These are phyloP conservation scores for Ceratobasidium sp. DNA, from an alignment of 1,284 basidiomycete genomes.

Conservation along the genomic window DNA sequence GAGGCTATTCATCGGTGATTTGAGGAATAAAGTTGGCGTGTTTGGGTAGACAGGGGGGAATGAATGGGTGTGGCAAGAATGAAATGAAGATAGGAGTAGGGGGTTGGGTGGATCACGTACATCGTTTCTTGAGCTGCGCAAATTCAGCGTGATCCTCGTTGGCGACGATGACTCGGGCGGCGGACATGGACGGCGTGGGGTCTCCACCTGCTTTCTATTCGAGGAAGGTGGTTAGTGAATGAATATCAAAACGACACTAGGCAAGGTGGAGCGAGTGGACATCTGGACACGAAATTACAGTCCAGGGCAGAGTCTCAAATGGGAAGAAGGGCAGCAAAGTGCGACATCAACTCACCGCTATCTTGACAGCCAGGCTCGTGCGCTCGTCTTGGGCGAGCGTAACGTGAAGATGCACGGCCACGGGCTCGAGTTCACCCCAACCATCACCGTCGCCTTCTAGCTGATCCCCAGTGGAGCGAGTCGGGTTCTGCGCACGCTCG, in stretches of 20 bases:
- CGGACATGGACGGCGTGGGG: background rate
- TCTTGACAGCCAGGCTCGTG: slow-evolving; percentile 18
- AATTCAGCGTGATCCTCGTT: slow-evolving; percentile 32
- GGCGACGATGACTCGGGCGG: slow-evolving; percentile 30
- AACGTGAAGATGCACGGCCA: slow-evolving; percentile 25
- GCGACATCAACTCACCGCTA: slow-evolving; percentile 20
- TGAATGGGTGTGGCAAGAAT: background rate
- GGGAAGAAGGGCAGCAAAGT: background rate
- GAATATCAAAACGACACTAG: background rate
- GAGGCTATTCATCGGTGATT: background rate
- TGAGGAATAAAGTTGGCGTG: slow-evolving; percentile 1
- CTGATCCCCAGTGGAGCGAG: slow-evolving; percentile 20
- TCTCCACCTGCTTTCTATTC: slow-evolving; percentile 38
- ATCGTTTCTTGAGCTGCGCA: slow-evolving; percentile 26
- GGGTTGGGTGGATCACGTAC: slow-evolving; percentile 12
- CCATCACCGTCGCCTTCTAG: slow-evolving; percentile 15
- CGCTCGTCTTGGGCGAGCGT: slow-evolving; percentile 13
- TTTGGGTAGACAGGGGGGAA: slow-evolving; percentile 1
- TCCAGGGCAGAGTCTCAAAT: slow-evolving; percentile 1
- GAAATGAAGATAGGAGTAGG: background rate
- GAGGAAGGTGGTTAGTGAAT: background rate
- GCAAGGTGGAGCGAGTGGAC: slow-evolving; percentile 3
- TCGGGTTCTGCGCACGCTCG: background rate
- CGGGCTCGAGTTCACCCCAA: slow-evolving; percentile 36
- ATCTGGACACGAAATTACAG: background rate